phyloP scores from a whole-genome alignment of 441 rosid species.

The Populus hybrid region DNA sequence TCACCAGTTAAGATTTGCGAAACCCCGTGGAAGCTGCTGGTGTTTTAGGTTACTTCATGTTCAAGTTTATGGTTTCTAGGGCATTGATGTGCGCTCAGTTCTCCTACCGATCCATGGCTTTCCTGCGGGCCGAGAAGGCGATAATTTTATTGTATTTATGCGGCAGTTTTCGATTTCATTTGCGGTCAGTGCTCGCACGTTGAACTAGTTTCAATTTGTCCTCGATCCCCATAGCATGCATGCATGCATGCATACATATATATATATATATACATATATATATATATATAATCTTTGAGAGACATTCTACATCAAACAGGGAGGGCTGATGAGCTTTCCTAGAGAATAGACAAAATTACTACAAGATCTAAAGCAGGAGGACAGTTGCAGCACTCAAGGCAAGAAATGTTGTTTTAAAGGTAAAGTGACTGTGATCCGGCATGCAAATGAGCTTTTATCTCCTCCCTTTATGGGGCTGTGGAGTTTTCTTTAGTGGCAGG shows the following conservation, averaged over 20 bases:
- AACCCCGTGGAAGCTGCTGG: neutral
- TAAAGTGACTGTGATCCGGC: constrained; percentile 39
- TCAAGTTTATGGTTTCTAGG: too few species aligned
- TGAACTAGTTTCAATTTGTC: too few species aligned
- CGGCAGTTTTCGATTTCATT: too few species aligned
- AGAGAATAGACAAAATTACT: constrained; percentile 9
- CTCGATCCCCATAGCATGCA: too few species aligned
- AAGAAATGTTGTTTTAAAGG: constrained; percentile 41
- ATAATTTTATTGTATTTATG: too few species aligned
- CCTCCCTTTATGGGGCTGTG: neutral
- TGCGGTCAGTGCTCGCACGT: too few species aligned
- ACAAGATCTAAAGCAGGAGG: constrained; percentile 29
- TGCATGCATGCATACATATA: too few species aligned
- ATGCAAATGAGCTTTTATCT: constrained; percentile 33
- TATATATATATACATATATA: too few species aligned
- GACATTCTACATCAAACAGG: too few species aligned
- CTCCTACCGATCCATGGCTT: neutral
- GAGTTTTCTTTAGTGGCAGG: constrained; percentile 15
- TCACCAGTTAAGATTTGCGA: neutral
- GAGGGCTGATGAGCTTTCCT: too few species aligned
- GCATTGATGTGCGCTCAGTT: neutral
- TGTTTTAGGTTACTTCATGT: too few species aligned
- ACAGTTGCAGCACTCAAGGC: constrained; percentile 31
- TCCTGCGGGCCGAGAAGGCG: neutral
- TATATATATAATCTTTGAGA: too few species aligned